Base-by-base conservation (phyloP, 148 eudicot species). In the Vaccinium vitisidaea region DNA sequence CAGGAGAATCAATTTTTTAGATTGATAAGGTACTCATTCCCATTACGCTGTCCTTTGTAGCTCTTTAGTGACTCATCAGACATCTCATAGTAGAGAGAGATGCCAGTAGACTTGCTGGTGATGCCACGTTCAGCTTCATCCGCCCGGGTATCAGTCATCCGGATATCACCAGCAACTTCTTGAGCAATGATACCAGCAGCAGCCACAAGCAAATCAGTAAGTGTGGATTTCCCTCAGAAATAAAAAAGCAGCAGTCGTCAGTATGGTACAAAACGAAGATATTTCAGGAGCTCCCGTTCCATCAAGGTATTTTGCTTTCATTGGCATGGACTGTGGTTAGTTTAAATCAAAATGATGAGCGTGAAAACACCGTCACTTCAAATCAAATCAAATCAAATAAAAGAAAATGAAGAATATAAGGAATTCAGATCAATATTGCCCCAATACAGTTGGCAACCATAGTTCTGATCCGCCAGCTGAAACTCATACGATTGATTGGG, bases 81-180 rank as follows among this genome's bases (percentile, higher is more conserved):
- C 95, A 93, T 93, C 88, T 91, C 89, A 84, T 93, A 93, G 84
- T 93, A 93, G n/a, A 93, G 89, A 21, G 95, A 93, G 80, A 93
- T 93, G 14, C 95, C 95, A 49, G 94, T 93, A 39, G 95, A 93
- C 88, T 93, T 93, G 89, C 92, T 93, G 79, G 95, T 93, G 88
- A 93, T 93, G 76, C 95, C 95, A 85, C 95, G 94, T 69, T 93
- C 95, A 61, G 95, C 95, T 87, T 93, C 95, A 90, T 93, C 95
- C 0, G 94, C 94, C 73, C 96, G 93, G 77, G 94, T 93, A 87
- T 93, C 96, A 59, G 96, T 93, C 96, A 93, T 93, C n/a, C 96
- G 92, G 59, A 93, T 94, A 93, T 93, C 96, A 77, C 96, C 96
- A 82, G 96, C 96, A 79, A 87, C 92, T 84, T 93, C 95, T 86